A percentile compares a stretch with the other conserved stretches of the same genome.
phyloP scores from a whole-genome alignment of 176 grass and related monocot species.

The Metroxylon sagu region DNA sequence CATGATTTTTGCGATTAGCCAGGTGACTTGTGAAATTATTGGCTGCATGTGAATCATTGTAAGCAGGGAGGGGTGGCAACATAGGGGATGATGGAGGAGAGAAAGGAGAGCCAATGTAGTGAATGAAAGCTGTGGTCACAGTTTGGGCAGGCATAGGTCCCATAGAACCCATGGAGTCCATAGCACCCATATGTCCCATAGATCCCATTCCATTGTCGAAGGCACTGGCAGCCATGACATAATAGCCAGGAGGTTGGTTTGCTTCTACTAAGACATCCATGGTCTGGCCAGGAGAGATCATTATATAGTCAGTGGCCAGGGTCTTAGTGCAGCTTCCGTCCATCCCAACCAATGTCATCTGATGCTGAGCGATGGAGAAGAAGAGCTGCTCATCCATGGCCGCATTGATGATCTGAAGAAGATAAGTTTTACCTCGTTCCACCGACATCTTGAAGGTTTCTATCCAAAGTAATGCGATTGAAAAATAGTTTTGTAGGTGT shows the following conservation, averaged over 20 bases:
- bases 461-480: background rate
- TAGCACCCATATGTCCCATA: background rate
- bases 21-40: background rate
- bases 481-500: background rate
- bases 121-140: no score
- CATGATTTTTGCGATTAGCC: background rate
- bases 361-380: constrained; percentile 1
- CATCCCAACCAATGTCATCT: background rate
- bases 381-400: constrained; percentile 1
- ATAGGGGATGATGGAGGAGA: background rate
- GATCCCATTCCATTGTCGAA: background rate
- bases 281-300: constrained; percentile 3
- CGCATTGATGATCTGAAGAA: background rate
- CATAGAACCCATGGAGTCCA: no score
- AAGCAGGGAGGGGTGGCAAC: background rate
- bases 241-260: background rate
- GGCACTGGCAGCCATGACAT: background rate
- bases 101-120: no score
- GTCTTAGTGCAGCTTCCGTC: background rate
- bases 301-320: background rate
- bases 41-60: constrained; percentile 2
- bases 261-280: constrained; percentile 3
- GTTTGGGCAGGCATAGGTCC: no score
- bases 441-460: background rate
- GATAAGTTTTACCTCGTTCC: background rate